Evolutionary conservation across 345 rosid species (phyloP), one percentile per base, ranked within the genome.

Genomic region (Populus euphratica): DNA sequence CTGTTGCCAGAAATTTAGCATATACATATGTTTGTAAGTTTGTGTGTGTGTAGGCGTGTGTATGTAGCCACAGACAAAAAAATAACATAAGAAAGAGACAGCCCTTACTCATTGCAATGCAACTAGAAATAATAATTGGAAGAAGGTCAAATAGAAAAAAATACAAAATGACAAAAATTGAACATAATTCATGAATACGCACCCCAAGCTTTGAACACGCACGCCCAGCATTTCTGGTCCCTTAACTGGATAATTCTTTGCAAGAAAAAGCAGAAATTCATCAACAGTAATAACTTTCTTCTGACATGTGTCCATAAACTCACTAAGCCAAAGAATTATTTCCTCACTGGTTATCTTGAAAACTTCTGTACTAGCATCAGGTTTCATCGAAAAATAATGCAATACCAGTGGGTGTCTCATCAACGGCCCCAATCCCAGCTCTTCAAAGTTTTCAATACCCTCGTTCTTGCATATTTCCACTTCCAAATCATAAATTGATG

Each of bases 401-500:
- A 82, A 81, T 72, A 93, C 89, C 39, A 93, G 89, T 0, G 92
- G 92, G 75, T 94, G 92, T 66, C 80, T 85, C 75, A 89, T 63
- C 81, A 93, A 83, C 61, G 97, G 97, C 63, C 98, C 98, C 86
- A 94, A 77, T 54, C 84, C 87, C 78, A 94, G 84, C 83, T 85
- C 90, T 76, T 90, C 88, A 79, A 90, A 94, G 74, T 79, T 79
- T 80, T 77, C 89, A 81, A 90, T 81, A 73, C 90, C 89, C 86
- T 93, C 97, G 77, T 80, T 89, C 70, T 83, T 77, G 79, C 98
- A 91, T 31, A 93, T 83, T 35, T 90, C 97, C 79, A 75, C 80
- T 80, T 93, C 90, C 91, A 94, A 83, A 78, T 94, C 98, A 85
- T 89, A 81, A 82, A 94, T 78, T 31, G 98, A 84, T 71, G 92